Percentiles rank a stretch among this genome's conserved stretches.
phyloP scores from a whole-genome alignment of 805 yeast species.

The Jamesozyma jinghongensis region DNA sequence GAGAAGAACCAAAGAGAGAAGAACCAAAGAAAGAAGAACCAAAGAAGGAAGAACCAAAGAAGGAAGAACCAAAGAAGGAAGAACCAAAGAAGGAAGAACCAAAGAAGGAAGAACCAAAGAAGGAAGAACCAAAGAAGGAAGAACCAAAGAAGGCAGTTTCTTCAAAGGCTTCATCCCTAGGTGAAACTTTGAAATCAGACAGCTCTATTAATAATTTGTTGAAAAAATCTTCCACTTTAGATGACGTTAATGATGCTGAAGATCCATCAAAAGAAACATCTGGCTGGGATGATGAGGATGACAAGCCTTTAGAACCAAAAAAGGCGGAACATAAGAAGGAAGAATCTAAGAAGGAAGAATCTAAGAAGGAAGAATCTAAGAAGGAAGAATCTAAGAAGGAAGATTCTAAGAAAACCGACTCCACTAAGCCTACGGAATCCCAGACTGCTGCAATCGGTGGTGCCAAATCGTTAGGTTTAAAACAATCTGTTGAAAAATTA shows the following conservation, averaged over 20 bases:
- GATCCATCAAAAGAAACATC: slow-evolving; percentile 29
- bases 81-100: not conserved
- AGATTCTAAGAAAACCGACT: slow-evolving; percentile 3
- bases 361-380: slow-evolving; percentile 7
- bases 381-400: slow-evolving; percentile 11
- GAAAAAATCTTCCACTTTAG: slow-evolving; percentile 24
- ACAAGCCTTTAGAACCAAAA: slow-evolving; percentile 10
- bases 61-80: slow-evolving; percentile 2
- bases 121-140: slow-evolving; percentile 10
- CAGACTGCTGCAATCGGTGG: slow-evolving; percentile 8
- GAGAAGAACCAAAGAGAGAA: not conserved
- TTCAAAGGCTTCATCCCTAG: slow-evolving; percentile 11
- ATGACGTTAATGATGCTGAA: slow-evolving; percentile 26
- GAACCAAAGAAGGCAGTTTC: slow-evolving; percentile 5
- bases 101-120: slow-evolving; percentile 6
- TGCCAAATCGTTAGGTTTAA: slow-evolving; percentile 50
- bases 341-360: slow-evolving; percentile 9
- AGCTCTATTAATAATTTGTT: slow-evolving; percentile 23
- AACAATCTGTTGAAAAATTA: slow-evolving; percentile 61
- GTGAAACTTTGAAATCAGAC: slow-evolving; percentile 19
- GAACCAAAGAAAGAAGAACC: not conserved
- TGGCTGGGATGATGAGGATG: slow-evolving; percentile 29
- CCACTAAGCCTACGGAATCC: slow-evolving; percentile 3
- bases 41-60: slow-evolving; percentile 7
- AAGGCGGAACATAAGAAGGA: slow-evolving; percentile 1